Evolutionary conservation across 2,329 filamentous ascomycete species (phyloP), one percentile per base, ranked within the genome.

Genomic region (Aaosphaeria pasadenensis): DNA sequence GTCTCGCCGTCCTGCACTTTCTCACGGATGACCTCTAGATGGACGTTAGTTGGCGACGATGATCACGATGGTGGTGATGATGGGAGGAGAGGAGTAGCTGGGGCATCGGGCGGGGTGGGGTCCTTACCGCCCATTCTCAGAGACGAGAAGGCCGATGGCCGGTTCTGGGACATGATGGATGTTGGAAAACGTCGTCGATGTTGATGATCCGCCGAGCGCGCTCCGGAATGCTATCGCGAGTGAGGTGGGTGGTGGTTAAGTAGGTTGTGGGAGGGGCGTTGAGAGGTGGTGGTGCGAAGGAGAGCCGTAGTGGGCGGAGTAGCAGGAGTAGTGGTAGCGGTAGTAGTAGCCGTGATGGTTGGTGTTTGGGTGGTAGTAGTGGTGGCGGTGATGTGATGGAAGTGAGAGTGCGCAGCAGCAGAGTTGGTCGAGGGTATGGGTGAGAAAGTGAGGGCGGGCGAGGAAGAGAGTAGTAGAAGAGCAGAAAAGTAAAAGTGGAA

Each of bases 1-100:
- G 94, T 99, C 59, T 96, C 79, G 70, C 94, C 94, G 80, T 99
- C 94, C 74, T 99, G 94, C 59, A 99, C 94, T 78, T 96, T 97
- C 77, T 99, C 94, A 71, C 91, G 91, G 71, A 99, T 90, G 58
- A 97, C 88, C 81, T 99, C 94, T 97, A 67, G 49, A 43, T 41
- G 9, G 35, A n/a, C 32, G 66, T 75, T 63, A 75, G 72, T 59
- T 24, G 17, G 33, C 33, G 33, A n/a, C 9, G 9, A 9, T 36
- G 7, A n/a, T 36, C n/a, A 60, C 41, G 36, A 11, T 43, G 44
- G 44, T 33, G 29, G 11, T n/a, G 33, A 36, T 9, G 9, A n/a
- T 9, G 33, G n/a, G 33, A n/a, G 33, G 33, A 36, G 33, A 9
- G n/a, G 33, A 36, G 17, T 24, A 24, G 47, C 31, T 13, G 44